Base-by-base conservation (phyloP, 805 yeast genomes). In the Starmerella kuoi region DNA sequence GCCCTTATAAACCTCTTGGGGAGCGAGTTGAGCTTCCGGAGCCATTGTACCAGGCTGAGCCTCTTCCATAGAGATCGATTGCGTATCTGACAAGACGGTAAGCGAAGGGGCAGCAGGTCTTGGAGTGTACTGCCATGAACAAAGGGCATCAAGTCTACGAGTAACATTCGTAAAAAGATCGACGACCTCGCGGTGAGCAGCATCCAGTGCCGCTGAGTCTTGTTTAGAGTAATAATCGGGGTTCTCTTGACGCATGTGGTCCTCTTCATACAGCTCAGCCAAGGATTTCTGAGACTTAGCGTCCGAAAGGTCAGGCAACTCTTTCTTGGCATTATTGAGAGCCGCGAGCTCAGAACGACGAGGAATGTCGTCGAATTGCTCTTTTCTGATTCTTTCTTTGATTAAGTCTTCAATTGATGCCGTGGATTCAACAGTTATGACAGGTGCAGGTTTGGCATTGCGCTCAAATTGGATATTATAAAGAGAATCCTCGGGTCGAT, bases 61-160 rank as follows among this genome's bases (percentile, higher is more conserved):
- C 57, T 91, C 97, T 63, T 88, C 98, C 94, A 88, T 83, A 2
- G 79, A 57, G 38, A 91, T 79, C 2, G 94, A 72, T 4, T 94
- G 78, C 0, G 82, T 70, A 43, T 87, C 80, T 30, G 86, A 84
- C 58, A 80, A 84, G 56, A 91, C 77, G 44, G 82, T 86, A 48
- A 88, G 65, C 19, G 78, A 64, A 53, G 83, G 80, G 59, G 82
- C 78, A 30, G 82, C 76, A 15, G 95, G 94, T 61, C 80, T 83
- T 39, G 98, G 98, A 47, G 86, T 73, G 65, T 80, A 91, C 59
- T 86, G 93, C 49, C 95, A 94, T n/a, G 96, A 86, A 38, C 93
- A 76, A 43, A 88, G 68, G 4, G 95, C 77, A 61, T 91, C 97
- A 38, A 88, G 72, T 52, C 79, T 80, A 55, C 79, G 76, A 37